Percentiles rank a stretch among this genome's conserved stretches.
These are phyloP conservation scores for Leavenworthia alabamica DNA, from an alignment of 345 rosid species.

Conservation along the genomic window DNA sequence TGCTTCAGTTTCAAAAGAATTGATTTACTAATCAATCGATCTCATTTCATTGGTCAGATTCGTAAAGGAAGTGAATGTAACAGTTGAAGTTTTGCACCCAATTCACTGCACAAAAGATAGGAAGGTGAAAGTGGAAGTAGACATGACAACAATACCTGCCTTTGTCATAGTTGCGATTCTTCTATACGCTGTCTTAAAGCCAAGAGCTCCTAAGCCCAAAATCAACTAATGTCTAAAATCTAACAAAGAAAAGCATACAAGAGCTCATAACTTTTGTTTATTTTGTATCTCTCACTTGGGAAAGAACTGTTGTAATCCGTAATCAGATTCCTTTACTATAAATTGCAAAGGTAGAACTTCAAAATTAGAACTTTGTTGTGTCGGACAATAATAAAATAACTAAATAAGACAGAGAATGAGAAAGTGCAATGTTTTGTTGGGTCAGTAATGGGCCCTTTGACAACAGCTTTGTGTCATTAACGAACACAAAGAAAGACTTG, in stretches of 20 bases:
- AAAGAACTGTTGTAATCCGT: conserved; percentile 9
- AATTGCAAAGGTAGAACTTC: neutral
- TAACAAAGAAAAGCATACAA: neutral
- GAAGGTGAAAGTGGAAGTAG: conserved; percentile 64
- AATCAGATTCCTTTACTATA: conserved; percentile 8
- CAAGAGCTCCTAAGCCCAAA: conserved; percentile 82
- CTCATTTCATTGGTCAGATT: conserved; percentile 44
- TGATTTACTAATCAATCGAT: neutral
- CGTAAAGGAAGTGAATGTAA: conserved; percentile 68
- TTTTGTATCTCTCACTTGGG: conserved; percentile 6
- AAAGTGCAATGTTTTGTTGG: conserved; percentile 3
- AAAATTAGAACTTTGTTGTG: neutral
- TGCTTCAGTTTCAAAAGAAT: neutral
- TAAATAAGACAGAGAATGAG: neutral
- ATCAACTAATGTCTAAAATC: conserved; percentile 51
- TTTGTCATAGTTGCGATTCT: conserved; percentile 53
- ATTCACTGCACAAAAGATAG: conserved; percentile 81
- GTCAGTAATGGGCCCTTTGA: conserved; percentile 15
- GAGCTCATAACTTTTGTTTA: neutral
- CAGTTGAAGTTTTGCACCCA: conserved; percentile 68
- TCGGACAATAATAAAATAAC: neutral
- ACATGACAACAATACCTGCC: conserved; percentile 82
- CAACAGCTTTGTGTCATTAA: neutral
- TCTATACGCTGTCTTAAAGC: conserved; percentile 62
- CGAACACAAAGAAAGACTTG: neutral